These are phyloP conservation scores for Talaromyces thailandensis DNA, from an alignment of 495 filamentous ascomycete species.

Conservation along the genomic window DNA sequence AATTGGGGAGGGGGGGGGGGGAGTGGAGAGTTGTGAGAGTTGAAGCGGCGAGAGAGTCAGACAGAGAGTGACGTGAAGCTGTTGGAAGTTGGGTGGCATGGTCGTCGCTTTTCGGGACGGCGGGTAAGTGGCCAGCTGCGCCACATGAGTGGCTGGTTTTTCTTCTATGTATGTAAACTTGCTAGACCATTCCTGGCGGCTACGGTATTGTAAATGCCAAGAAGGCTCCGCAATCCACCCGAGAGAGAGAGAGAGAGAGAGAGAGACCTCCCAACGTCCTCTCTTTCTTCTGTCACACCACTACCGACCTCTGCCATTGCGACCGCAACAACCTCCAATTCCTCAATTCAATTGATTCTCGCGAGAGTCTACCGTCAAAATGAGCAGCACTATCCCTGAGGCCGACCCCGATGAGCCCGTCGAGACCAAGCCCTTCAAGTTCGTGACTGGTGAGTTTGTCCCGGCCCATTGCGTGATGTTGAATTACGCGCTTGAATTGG, in stretches of 20 bases:
- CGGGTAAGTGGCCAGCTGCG: constrained; percentile 25
- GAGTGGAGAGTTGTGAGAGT: constrained; percentile 5
- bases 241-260: too few relatives aligned
- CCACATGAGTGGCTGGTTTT: constrained; percentile 29
- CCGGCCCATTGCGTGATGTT: constrained; percentile 34
- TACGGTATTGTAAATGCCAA: constrained; percentile 30
- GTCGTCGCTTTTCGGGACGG: constrained; percentile 19
- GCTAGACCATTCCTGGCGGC: constrained; percentile 33
- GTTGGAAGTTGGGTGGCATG: constrained; percentile 3
- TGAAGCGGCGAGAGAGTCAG: constrained; percentile 6
- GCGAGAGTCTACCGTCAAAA: constrained; percentile 21
- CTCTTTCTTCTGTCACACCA: constrained; percentile 12
- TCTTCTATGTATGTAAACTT: constrained; percentile 32
- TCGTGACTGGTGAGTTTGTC: constrained; percentile 82
- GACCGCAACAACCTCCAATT: neutral
- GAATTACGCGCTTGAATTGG: neutral
- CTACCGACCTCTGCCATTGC: constrained; percentile 12
- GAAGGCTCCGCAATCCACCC: constrained; percentile 10
- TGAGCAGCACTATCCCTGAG: constrained; percentile 51
- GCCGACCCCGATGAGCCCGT: constrained; percentile 83
- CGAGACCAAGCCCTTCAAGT: constrained; percentile 98
- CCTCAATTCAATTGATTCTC: neutral
- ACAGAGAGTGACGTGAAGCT: constrained; percentile 6
- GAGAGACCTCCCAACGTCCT: constrained; percentile 15
- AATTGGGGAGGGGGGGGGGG: constrained; percentile 2